Percentiles rank a stretch among this genome's conserved stretches.
Evolutionary conservation across 768 basidiomycete genomes (phyloP).

Genomic region (Tricholoma matsutake): DNA sequence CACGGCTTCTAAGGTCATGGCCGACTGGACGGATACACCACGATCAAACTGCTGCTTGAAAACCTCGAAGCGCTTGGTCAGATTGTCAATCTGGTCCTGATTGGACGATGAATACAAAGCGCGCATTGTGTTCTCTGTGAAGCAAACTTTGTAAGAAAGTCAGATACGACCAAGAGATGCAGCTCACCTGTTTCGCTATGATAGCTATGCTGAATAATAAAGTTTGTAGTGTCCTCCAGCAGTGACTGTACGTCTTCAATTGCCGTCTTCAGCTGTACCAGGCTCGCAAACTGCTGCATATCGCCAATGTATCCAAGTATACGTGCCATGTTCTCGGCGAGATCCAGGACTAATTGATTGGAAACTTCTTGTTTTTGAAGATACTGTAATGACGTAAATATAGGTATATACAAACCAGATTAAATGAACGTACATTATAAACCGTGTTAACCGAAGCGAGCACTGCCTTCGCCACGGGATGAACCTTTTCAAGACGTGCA

Average conservation of each 20-base stretch:
- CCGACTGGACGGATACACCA: conserved; percentile 21
- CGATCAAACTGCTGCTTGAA: conserved; percentile 24
- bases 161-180: neutral
- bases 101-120: conserved; percentile 2
- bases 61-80: conserved; percentile 7
- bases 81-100: conserved; percentile 12
- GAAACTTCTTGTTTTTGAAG: conserved; percentile 12
- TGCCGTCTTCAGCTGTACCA: conserved; percentile 17
- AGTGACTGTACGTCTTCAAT: conserved; percentile 21
- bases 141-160: neutral
- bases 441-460: neutral
- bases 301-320: conserved; percentile 19
- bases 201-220: conserved; percentile 13
- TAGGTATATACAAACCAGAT: neutral
- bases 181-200: neutral
- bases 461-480: neutral
- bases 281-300: conserved; percentile 20
- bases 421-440: neutral
- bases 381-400: neutral
- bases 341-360: conserved; percentile 11
- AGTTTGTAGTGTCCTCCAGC: conserved; percentile 21
- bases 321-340: conserved; percentile 20
- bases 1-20: conserved; percentile 11
- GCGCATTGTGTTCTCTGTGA: neutral
- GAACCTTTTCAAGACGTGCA: neutral